Percentiles rank a stretch among this genome's conserved stretches.
Conservation (phyloP, 257 asterid species). For the Lantana camara region DNA sequence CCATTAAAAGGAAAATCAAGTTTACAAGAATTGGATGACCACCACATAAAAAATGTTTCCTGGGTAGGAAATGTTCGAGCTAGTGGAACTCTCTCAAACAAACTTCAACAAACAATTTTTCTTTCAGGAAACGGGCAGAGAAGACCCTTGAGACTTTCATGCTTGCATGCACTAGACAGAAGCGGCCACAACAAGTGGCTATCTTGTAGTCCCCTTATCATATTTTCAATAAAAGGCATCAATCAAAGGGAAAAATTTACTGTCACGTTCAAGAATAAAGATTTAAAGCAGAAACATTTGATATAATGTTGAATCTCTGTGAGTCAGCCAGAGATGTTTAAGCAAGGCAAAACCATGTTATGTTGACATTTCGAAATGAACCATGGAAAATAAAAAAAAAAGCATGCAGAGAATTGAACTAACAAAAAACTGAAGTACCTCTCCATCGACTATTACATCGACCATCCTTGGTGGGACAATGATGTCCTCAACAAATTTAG, state of each 20-base stretch:
- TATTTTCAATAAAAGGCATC: neutral
- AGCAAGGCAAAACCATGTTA: slow-evolving; percentile 1
- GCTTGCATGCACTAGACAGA: slow-evolving; percentile 20
- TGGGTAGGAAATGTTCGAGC: neutral
- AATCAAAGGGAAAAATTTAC: neutral
- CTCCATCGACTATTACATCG: slow-evolving; percentile 92
- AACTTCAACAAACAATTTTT: neutral
- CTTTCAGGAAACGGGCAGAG: slow-evolving; percentile 10
- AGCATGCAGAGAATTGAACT: slow-evolving; percentile 11
- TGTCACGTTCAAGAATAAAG: slow-evolving; percentile 7
- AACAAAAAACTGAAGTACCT: slow-evolving; percentile 55
- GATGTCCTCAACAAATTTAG: slow-evolving; percentile 94
- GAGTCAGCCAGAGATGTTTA: slow-evolving; percentile 8
- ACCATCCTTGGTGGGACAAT: slow-evolving; percentile 98
- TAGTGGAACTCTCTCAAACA: neutral
- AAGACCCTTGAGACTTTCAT: neutral
- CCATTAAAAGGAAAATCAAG: neutral
- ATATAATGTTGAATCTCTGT: neutral
- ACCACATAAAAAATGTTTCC: neutral
- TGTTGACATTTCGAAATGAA: slow-evolving; percentile 14
- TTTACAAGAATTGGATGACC: slow-evolving; percentile 4
- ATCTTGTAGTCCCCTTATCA: slow-evolving; percentile 8
- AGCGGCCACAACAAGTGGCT: neutral
- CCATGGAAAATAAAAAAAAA: slow-evolving; percentile 16
- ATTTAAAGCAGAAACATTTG: neutral